These are phyloP conservation scores for Plenodomus tracheiphilus DNA, from an alignment of 2,329 filamentous ascomycete genomes.

Conservation along the genomic window DNA sequence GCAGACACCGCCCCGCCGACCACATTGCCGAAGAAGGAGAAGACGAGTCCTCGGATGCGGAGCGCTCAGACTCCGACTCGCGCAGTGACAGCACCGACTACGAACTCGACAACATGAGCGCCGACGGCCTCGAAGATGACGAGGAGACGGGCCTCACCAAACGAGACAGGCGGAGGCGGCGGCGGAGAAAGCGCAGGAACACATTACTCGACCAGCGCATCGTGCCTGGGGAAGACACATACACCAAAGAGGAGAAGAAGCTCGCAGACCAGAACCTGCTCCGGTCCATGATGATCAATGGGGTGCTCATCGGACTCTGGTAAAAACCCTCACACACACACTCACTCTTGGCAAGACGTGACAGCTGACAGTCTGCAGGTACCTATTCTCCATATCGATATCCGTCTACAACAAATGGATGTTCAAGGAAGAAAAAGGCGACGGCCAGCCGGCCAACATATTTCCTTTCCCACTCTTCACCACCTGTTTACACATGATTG, in stretches of 20 bases:
- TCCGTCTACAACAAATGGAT: slow-evolving; percentile 97
- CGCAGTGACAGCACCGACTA: slow-evolving; percentile 54
- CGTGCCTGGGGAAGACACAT: slow-evolving; percentile 45
- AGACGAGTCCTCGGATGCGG: slow-evolving; percentile 30
- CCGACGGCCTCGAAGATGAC: slow-evolving; percentile 76
- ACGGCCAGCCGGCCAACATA: slow-evolving; percentile 54
- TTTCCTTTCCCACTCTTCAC: slow-evolving; percentile 96
- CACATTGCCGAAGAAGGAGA: slow-evolving; percentile 42
- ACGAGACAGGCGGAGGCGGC: slow-evolving; percentile 70
- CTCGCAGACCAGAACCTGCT: slow-evolving; percentile 75
- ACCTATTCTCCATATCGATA: slow-evolving; percentile 84
- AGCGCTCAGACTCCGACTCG: slow-evolving; percentile 34
- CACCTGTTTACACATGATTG: slow-evolving; percentile 88
- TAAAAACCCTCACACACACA: slow-evolving; percentile 41
- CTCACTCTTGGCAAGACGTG: neutral
- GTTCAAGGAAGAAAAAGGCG: slow-evolving; percentile 67
- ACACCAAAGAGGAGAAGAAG: slow-evolving; percentile 73
- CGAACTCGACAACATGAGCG: slow-evolving; percentile 62
- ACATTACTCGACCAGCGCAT: slow-evolving; percentile 75
- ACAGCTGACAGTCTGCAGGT: slow-evolving; percentile 44
- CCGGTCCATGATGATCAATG: slow-evolving; percentile 71
- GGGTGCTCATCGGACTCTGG: slow-evolving; percentile 83
- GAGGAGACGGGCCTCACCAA: slow-evolving; percentile 86
- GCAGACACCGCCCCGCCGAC: slow-evolving; percentile 28
- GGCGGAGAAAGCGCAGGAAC: slow-evolving; percentile 68